These are phyloP conservation scores for Hirsutella thompsonii DNA, from an alignment of 2,329 filamentous ascomycete genomes.

Conservation along the genomic window DNA sequence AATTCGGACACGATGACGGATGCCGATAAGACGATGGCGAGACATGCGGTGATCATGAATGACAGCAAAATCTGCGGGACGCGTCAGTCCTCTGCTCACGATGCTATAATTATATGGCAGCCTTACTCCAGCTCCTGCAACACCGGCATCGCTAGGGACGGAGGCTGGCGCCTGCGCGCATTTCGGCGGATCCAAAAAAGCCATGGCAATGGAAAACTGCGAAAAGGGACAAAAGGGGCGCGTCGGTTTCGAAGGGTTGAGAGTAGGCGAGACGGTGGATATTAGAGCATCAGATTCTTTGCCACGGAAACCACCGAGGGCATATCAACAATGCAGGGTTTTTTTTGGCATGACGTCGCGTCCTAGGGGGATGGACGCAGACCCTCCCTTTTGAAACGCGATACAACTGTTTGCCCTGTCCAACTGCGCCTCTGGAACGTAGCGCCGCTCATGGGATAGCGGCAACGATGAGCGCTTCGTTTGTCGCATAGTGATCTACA, in stretches of 20 bases:
- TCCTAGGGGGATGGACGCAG: not conserved
- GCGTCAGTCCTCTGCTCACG: not conserved
- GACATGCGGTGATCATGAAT: constrained; percentile 49
- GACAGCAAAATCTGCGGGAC: constrained; percentile 42
- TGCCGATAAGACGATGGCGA: constrained; percentile 41
- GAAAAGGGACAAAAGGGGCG: too few relatives aligned
- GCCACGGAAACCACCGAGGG: not conserved
- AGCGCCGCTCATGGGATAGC: too few relatives aligned
- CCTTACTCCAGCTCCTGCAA: constrained; percentile 43
- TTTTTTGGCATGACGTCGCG: not conserved
- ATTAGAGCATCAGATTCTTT: too few relatives aligned
- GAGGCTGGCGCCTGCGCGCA: constrained; percentile 29
- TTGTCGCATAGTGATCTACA: too few relatives aligned
- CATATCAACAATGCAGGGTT: not conserved
- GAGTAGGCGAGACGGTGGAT: too few relatives aligned
- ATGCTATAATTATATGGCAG: not conserved
- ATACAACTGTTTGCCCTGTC: not conserved
- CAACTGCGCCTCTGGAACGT: too few relatives aligned
- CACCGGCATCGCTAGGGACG: constrained; percentile 39
- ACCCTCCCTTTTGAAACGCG: not conserved
- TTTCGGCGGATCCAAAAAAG: constrained; percentile 10
- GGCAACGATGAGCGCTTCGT: too few relatives aligned
- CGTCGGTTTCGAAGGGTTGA: too few relatives aligned
- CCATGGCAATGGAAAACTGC: not conserved
- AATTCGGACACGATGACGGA: constrained; percentile 44